Percentiles rank a stretch among this genome's conserved stretches.
phyloP scores from a whole-genome alignment of 2,329 filamentous ascomycete genomes.

The Lachnellula willkommii region DNA sequence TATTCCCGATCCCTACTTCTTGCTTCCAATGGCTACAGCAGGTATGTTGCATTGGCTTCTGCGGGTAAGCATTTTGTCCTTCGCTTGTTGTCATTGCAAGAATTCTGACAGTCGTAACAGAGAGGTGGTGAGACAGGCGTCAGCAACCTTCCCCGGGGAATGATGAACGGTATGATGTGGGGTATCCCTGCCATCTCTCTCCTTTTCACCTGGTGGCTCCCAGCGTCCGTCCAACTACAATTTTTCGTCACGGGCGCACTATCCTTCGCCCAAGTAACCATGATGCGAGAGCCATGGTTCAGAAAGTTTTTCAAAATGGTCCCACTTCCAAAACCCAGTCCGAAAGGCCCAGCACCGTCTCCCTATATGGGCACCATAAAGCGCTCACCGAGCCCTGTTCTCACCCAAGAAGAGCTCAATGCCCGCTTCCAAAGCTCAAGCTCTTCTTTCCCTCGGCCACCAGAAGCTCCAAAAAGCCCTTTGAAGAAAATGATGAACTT shows the following conservation, averaged over 20 bases:
- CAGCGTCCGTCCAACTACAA: slow-evolving; percentile 54
- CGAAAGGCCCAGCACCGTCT: slow-evolving; percentile 1
- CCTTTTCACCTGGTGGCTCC: slow-evolving; percentile 44
- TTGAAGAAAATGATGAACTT: slow-evolving; percentile 9
- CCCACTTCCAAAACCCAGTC: slow-evolving; percentile 14
- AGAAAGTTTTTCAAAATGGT: slow-evolving; percentile 36
- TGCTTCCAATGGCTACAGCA: slow-evolving; percentile 64
- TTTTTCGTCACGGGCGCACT: slow-evolving; percentile 45
- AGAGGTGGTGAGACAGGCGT: slow-evolving; percentile 46
- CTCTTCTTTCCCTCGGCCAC: slow-evolving; percentile 1
- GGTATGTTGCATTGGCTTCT: slow-evolving; percentile 45
- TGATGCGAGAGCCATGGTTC: slow-evolving; percentile 39
- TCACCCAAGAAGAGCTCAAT: slow-evolving; percentile 13
- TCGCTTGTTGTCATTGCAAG: not conserved
- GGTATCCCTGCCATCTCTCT: slow-evolving; percentile 49
- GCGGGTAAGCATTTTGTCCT: slow-evolving; percentile 18
- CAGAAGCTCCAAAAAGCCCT: slow-evolving; percentile 16
- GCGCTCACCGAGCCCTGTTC: slow-evolving; percentile 10
- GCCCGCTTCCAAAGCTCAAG: slow-evolving; percentile 12
- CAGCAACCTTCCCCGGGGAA: slow-evolving; percentile 27
- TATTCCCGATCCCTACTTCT: slow-evolving; percentile 66
- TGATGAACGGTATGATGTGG: slow-evolving; percentile 39
- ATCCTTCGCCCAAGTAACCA: slow-evolving; percentile 39
- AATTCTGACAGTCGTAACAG: slow-evolving; percentile 25
- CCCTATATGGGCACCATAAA: slow-evolving; percentile 16